Percentiles rank a stretch among this genome's conserved stretches.
These are phyloP conservation scores for Phialemoniopsis sp. DNA, from an alignment of 2,329 filamentous ascomycete genomes.

Conservation along the genomic window DNA sequence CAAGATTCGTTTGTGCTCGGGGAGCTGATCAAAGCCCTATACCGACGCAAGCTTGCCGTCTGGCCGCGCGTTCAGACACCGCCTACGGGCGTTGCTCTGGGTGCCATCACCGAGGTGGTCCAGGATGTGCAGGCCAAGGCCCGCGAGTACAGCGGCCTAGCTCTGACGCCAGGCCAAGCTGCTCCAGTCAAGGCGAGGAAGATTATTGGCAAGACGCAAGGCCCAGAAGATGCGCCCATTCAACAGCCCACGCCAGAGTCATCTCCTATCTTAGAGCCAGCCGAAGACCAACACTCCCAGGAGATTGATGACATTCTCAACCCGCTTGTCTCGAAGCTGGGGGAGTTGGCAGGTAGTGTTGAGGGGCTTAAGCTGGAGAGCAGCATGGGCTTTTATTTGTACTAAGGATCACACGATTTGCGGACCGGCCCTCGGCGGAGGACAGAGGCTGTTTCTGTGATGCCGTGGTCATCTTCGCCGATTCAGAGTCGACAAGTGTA, in stretches of 20 bases:
- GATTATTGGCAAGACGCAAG: constrained; percentile 5
- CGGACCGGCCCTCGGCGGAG: no score
- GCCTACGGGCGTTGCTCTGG: no score
- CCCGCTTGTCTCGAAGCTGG: constrained; percentile 11
- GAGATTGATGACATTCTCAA: constrained; percentile 10
- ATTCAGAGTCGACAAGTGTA: no score
- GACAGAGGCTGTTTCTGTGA: no score
- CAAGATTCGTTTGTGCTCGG: no score
- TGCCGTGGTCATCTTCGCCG: no score
- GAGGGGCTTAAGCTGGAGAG: constrained; percentile 21
- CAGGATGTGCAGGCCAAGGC: constrained; percentile 2
- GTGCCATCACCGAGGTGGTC: background rate
- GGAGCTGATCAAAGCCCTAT: no score
- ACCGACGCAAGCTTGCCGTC: no score
- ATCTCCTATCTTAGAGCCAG: background rate
- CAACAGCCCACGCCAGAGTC: constrained; percentile 16
- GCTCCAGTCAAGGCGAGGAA: no score
- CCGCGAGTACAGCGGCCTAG: constrained; percentile 1
- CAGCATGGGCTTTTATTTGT: constrained; percentile 18
- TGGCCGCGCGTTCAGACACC: no score
- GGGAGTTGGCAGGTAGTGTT: constrained; percentile 11
- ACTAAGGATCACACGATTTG: constrained; percentile 9
- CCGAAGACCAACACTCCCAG: constrained; percentile 6
- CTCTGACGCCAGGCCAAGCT: no score
- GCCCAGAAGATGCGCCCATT: constrained; percentile 8